Evolutionary conservation across 1,284 basidiomycete species (phyloP), one percentile per base, ranked within the genome.

Genomic region (Ceratobasidium sp.): DNA sequence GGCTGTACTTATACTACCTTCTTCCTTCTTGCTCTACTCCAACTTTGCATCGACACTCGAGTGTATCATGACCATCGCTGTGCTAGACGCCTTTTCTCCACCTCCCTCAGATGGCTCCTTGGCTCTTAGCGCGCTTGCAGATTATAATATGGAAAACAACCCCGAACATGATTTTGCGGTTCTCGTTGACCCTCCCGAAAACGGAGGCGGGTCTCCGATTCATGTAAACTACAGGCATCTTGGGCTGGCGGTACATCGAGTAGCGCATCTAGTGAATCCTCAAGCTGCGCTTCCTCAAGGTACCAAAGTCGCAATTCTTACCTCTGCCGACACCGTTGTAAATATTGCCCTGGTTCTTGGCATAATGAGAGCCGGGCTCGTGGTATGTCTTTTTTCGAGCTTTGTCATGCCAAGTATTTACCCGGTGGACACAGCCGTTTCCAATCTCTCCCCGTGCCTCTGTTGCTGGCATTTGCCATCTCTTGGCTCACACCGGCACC

Each of bases 401-500:
- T 2, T 23, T 73, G 23, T 59, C 10, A 68, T 38, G 6, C 8
- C 27, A 33, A 14, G 30, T 62, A 62, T 50, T 75, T 7, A 75
- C 12, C 5, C 14, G 8, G n/a, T 14, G 35, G 35, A 65, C n/a
- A 33, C 27, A 78, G 77, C 54, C 66, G 4, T 78, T 78, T 54
- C 77, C 77, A 23, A 54, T 78, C n/a, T 75, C 70, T 33, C 71
- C 77, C 35, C 70, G 77, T 10, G 73, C 66, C 33, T 78, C 77
- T 16, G 77, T 75, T 64, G 70, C 71, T 18, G 77, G 64, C 5
- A 52, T 78, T 38, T 59, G 48, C 20, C 77, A 78, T 35, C 71
- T 78, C 12, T 35, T 78, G 6, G 30, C 44, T 38, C 20, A 54
- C 2, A 78, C 77, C 38, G 23, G 59, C n/a, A 67, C 70, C 7